Evolutionary conservation across 176 grass and related monocot species (phyloP), one percentile per base, ranked within the genome.

Genomic region (Tuctoria greenei): DNA sequence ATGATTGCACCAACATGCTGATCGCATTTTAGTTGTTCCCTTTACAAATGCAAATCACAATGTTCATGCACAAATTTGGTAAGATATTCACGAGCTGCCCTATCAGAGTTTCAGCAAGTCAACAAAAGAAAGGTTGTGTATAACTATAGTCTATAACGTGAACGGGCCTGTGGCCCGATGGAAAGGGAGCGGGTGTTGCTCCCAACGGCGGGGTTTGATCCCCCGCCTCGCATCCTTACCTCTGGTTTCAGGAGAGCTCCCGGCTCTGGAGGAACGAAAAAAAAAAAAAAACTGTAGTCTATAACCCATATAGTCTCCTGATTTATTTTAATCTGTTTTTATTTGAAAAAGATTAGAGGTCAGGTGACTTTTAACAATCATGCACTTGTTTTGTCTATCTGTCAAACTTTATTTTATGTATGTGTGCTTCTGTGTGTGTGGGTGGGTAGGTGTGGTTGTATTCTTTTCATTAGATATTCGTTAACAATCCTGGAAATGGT

Each of bases 361-460:
- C n/a, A 17, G 57, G 13, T 46, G 26, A 63, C 26, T 8, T 62
- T 75, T 57, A 2, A 21, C 34, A 16, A 62, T 21, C 20, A 9
- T 54, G 51, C 51, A 54, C 20, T 69, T 75, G 54, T 74, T 85
- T 80, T 39, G 50, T 76, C 38, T 81, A 69, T 86, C 20, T 7
- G 24, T 69, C n/a, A 16, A 38, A 64, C 68, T 50, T 28, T 50
- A 45, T 77, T 12, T 64, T 70, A 43, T 42, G 14, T 47, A 66
- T 72, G 26, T 61, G 25, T 50, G 25, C 27, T 37, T 64, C 9
- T 35, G 6, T 0, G 10, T 7, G 13, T 6, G 26, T 23, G 17
- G 37, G 17, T 61, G 26, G 15, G 24, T 61, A 60, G 24, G 17
- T 9, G 24, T 56, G 35, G 7, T 4, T 76, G 64, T 46, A 70